Percentiles rank a stretch among this genome's conserved stretches.
phyloP scores from a whole-genome alignment of 495 filamentous ascomycete species.

The Umbilicaria muhlenbergii region DNA sequence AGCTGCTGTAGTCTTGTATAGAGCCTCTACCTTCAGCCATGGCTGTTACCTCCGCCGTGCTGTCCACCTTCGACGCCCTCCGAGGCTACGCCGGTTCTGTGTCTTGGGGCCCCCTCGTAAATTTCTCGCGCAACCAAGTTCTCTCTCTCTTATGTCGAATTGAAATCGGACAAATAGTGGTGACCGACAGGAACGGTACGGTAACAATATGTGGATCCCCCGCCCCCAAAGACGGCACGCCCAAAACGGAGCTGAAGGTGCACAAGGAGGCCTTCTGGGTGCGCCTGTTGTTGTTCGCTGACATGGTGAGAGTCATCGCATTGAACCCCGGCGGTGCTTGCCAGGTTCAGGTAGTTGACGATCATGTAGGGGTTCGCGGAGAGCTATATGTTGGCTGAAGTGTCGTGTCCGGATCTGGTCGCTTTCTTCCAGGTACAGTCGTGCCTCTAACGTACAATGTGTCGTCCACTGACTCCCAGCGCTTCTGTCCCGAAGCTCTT shows the following conservation, averaged over 20 bases:
- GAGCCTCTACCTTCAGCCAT: neutral
- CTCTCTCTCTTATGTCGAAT: constrained; percentile 24
- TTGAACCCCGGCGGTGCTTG: neutral
- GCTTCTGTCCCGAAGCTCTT: constrained; percentile 31
- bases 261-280: constrained; percentile 50
- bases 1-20: too few relatives aligned
- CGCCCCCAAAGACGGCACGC: constrained; percentile 9
- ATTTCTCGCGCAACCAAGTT: constrained; percentile 21
- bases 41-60: constrained; percentile 6
- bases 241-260: constrained; percentile 30
- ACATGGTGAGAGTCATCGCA: constrained; percentile 31
- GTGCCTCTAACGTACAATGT: too few relatives aligned
- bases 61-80: constrained; percentile 7
- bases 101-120: constrained; percentile 28
- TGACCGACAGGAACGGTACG: constrained; percentile 23
- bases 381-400: constrained; percentile 54
- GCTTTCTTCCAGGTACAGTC: constrained; percentile 42
- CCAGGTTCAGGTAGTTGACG: neutral
- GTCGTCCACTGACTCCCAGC: neutral
- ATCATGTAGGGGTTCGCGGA: constrained; percentile 45
- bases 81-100: constrained; percentile 10
- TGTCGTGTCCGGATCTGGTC: constrained; percentile 44
- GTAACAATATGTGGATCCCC: constrained; percentile 20
- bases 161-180: constrained; percentile 21
- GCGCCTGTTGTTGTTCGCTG: constrained; percentile 44